Base-by-base conservation (phyloP, 2,329 filamentous ascomycete genomes). In the Mycocentrospora acerina region DNA sequence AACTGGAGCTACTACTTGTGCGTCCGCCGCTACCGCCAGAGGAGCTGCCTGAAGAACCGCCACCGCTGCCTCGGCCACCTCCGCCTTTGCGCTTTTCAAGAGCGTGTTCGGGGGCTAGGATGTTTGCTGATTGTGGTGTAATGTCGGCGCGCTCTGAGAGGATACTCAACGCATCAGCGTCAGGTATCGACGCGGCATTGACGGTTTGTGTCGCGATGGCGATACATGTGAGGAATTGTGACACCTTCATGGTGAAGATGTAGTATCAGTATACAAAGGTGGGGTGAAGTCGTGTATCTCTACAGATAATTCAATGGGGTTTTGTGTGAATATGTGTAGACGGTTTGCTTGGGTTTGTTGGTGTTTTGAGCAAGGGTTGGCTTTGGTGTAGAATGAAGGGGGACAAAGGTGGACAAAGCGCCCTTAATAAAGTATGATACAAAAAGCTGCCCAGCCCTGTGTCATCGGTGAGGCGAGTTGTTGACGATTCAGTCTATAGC, bases 51-150 rank as follows among this genome's bases (percentile, higher is more conserved):
- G 46, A 40, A 16, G 46, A 36, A 13, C 52, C 37, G 32, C 59
- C 34, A 7, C 60, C 55, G 7, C 60, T 57, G 7, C 61, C 53
- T 31, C 52, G 55, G n/a, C 62, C 63, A 5, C 63, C 66, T 10
- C 66, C 66, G 10, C 66, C 66, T 42, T 68, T 69, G 27, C 66
- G 62, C 46, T 59, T 64, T 39, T 66, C 62, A 33, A 69, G 41
- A 9, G 57, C 54, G 45, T 66, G 44, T 15, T 64, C 59, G 28
- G 63, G 55, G 4, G 63, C 51, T 24, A 66, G 37, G 28, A 65
- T 40, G 24, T 53, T 53, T 17, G 55, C 37, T 25, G 51, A 48
- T 13, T 42, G 46, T 10, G 52, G 42, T 18, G 34, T 42, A 28
- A 25, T 44, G 25, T 40, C 46, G 22, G 37, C 47, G 34, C 50